Conservation (phyloP, 192 early-diverging fungal genomes). For the Pecoramyces ruminantium region DNA sequence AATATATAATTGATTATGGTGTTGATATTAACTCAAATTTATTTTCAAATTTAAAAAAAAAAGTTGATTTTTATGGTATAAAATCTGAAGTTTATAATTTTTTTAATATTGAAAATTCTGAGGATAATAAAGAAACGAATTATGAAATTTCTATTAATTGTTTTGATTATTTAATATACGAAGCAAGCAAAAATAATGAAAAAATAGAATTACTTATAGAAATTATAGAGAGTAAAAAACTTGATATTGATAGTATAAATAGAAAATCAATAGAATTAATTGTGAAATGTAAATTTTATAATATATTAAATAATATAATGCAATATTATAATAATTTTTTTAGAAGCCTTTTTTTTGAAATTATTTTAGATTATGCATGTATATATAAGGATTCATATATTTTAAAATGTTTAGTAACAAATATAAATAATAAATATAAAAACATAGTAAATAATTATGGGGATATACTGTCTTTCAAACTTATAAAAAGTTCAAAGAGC, state of each 20-base stretch:
- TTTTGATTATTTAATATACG: not conserved
- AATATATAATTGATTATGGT: not conserved
- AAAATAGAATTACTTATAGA: not conserved
- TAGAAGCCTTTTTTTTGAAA: not conserved
- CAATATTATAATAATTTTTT: not conserved
- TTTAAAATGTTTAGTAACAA: no score
- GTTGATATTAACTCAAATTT: not conserved
- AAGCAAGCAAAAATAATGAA: not conserved
- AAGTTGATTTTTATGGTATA: not conserved
- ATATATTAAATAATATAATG: not conserved
- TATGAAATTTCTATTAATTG: no score
- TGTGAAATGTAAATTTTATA: not conserved
- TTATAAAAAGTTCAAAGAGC: no score
- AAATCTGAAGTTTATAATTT: not conserved
- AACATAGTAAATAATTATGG: no score
- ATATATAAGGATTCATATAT: no score
- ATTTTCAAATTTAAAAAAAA: not conserved
- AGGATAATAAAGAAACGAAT: no score
- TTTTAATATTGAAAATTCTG: not conserved
- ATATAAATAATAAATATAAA: no score
- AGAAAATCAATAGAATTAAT: not conserved
- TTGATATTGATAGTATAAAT: not conserved
- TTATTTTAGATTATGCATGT: not conserved
- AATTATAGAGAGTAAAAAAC: not conserved
- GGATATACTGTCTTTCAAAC: no score